Percentiles rank a stretch among this genome's conserved stretches.
Evolutionary conservation across 108 stramenopile species (phyloP).

Genomic region (Discostella stelligeroides): DNA sequence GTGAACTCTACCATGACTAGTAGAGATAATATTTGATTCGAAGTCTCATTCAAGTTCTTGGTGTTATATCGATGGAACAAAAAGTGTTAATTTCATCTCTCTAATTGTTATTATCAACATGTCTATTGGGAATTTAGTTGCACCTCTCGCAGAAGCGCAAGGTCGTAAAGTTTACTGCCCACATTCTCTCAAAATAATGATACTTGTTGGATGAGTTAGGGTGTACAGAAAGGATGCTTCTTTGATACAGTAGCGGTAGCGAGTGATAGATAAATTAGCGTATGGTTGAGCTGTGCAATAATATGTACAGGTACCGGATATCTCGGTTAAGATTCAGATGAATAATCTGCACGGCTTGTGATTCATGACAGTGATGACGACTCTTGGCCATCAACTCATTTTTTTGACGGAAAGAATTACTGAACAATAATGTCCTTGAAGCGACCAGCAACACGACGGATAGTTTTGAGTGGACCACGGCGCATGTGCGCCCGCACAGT

Average conservation of each 20-base stretch:
- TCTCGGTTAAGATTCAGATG: background rate
- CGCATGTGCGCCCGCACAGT: conserved; percentile 28
- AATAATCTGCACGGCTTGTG: no score
- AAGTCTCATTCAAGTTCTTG: no score
- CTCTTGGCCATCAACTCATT: no score
- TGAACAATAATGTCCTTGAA: conserved; percentile 18
- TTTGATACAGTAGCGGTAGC: conserved; percentile 1
- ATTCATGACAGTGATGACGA: no score
- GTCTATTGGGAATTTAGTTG: background rate
- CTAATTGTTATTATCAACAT: conserved; percentile 6
- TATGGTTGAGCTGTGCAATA: background rate
- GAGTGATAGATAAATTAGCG: conserved; percentile 11
- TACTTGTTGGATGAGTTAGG: background rate
- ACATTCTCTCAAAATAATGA: conserved; percentile 1
- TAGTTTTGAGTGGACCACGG: conserved; percentile 37
- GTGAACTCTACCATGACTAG: no score
- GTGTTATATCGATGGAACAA: no score
- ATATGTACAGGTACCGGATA: conserved; percentile 13
- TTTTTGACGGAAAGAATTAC: background rate
- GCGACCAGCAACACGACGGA: conserved; percentile 45
- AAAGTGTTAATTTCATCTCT: background rate
- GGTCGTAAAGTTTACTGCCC: background rate
- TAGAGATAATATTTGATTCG: no score
- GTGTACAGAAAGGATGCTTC: background rate
- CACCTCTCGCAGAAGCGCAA: conserved; percentile 12